Evolutionary conservation across 2,329 filamentous ascomycete genomes (phyloP), one percentile per base, ranked within the genome.

Genomic region (Botrytis paeoniae): DNA sequence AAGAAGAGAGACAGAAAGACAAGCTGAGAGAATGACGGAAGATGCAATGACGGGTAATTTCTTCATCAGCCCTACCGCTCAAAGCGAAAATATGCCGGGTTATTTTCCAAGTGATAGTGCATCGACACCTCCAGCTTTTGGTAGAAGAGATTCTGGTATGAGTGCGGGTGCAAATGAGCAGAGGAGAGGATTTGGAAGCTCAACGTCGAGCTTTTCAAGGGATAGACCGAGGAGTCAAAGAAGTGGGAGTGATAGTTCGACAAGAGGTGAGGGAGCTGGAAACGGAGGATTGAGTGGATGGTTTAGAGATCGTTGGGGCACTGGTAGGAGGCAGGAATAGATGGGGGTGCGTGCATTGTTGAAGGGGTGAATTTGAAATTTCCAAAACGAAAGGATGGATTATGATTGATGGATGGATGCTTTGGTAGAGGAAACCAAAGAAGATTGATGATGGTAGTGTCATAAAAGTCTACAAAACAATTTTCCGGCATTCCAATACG

Each of bases 271-370:
- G 39, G 70, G 54, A n/a, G 66, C 62, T 41, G 76, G 76, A 20
- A 59, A 76, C 4, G 74, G 77, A 25, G 70, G 70, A 7, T 20
- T 71, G 3, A n/a, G 61, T 22, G 62, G 64, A 10, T 80, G 79
- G 79, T 22, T 80, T 29, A 74, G 79, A 71, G 77, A 79, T 70
- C 75, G 75, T 6, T 77, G 77, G 73, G 69, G 72, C 3, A 29
- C n/a, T 14, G 51, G 51, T 32, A 62, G 74, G 39, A 32, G 63
- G 45, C 65, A 59, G 61, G 70, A 70, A 37, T 70, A 69, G 51
- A 41, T 32, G 20, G n/a, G 37, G 10, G 4, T 41, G 48, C 7
- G 29, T 32, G 9, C n/a, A 16, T n/a, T 29, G 8, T 32, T 57
- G 10, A 57, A n/a, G 16, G 25, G 5, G 4, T 16, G 51, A 25